Percentiles rank a stretch among this genome's conserved stretches.
phyloP scores from a whole-genome alignment of 768 basidiomycete species.

The Fibroporia radiculosa region DNA sequence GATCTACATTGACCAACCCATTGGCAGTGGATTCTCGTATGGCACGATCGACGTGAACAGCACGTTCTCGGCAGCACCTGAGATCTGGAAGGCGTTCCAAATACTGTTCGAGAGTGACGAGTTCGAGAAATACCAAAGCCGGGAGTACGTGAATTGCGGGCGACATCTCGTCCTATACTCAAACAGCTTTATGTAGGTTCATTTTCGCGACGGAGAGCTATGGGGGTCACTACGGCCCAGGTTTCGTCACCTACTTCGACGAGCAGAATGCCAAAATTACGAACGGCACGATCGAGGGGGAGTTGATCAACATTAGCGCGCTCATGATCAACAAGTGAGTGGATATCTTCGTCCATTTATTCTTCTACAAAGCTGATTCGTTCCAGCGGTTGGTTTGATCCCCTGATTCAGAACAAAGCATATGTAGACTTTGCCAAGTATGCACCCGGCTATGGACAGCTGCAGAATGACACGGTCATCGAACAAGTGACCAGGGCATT shows the following conservation, averaged over 20 bases:
- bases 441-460: slow-evolving; percentile 61
- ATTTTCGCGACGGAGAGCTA: slow-evolving; percentile 62
- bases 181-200: too few species aligned
- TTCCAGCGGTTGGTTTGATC: slow-evolving; percentile 66
- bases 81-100: slow-evolving; percentile 59
- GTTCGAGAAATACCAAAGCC: slow-evolving; percentile 42
- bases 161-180: too few species aligned
- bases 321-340: slow-evolving; percentile 42
- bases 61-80: slow-evolving; percentile 45
- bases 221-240: slow-evolving; percentile 61
- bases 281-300: slow-evolving; percentile 36
- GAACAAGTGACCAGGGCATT: slow-evolving; percentile 39
- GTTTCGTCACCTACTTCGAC: slow-evolving; percentile 57
- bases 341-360: neutral
- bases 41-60: slow-evolving; percentile 52
- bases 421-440: slow-evolving; percentile 51
- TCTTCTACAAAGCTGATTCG: slow-evolving; percentile 15
- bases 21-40: slow-evolving; percentile 58
- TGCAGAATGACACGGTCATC: slow-evolving; percentile 41
- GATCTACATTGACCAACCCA: slow-evolving; percentile 66
- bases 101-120: slow-evolving; percentile 48
- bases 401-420: slow-evolving; percentile 53
- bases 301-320: slow-evolving; percentile 45
- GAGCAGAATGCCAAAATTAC: slow-evolving; percentile 50
- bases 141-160: slow-evolving; percentile 44